Percentiles rank a stretch among this genome's conserved stretches.
phyloP scores from a whole-genome alignment of 176 grass and related monocot species.

The Hordeum vulgare region DNA sequence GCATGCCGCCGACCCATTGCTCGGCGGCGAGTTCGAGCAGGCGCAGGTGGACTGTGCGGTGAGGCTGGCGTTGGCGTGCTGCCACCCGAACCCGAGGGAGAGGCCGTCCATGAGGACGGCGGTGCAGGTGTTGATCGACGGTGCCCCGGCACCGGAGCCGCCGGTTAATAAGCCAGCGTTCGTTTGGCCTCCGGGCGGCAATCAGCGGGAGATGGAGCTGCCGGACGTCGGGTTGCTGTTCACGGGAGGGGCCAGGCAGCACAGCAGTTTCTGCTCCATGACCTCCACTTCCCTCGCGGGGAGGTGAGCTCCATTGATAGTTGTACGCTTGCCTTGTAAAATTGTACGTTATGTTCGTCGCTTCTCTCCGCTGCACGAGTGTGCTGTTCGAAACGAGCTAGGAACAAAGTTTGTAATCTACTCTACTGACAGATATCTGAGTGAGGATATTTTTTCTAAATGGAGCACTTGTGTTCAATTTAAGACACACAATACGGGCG shows the following conservation, averaged over 20 bases:
- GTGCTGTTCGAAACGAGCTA: too few relatives aligned
- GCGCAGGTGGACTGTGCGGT: constrained; percentile 20
- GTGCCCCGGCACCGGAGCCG: constrained; percentile 20
- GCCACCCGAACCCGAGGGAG: constrained; percentile 41
- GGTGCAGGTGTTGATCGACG: constrained; percentile 38
- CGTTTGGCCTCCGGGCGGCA: constrained; percentile 3
- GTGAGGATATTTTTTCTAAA: too few relatives aligned
- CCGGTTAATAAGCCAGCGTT: constrained; percentile 7
- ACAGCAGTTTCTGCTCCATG: background rate
- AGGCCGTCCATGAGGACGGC: constrained; percentile 36
- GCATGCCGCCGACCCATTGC: background rate
- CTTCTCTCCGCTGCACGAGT: too few relatives aligned
- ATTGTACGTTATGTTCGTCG: too few relatives aligned
- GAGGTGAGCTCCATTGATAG: background rate
- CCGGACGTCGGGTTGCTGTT: background rate
- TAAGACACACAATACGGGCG: too few relatives aligned
- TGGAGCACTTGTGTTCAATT: too few relatives aligned
- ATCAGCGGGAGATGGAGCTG: background rate
- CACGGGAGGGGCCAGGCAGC: background rate
- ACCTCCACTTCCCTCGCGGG: background rate
- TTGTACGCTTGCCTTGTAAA: background rate
- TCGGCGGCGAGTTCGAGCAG: background rate
- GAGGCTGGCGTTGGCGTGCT: constrained; percentile 43
- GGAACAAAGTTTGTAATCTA: too few relatives aligned
- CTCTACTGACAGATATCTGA: too few relatives aligned